Evolutionary conservation across 306 rosid genomes (phyloP).

Genomic region (Quercus ilex): DNA sequence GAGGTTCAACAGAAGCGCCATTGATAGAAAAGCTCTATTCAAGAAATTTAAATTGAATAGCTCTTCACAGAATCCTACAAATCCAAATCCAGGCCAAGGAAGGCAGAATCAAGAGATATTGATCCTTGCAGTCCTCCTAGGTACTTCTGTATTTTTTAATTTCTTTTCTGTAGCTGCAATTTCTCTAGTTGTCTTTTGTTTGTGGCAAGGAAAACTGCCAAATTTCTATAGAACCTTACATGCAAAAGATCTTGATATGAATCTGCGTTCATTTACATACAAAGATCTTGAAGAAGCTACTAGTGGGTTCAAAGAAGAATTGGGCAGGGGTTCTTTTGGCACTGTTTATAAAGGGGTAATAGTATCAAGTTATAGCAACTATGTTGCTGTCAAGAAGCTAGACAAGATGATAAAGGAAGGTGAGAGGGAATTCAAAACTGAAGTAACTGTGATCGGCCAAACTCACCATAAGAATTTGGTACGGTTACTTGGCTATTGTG

Average conservation of each 20-base stretch:
- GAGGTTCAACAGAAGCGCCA: neutral
- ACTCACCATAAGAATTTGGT: constrained; percentile 1
- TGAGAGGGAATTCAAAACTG: constrained; percentile 3
- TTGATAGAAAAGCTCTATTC: neutral
- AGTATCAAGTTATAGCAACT: neutral
- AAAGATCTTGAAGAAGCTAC: neutral
- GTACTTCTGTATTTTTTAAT: neutral
- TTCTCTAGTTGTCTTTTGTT: neutral
- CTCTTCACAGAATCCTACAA: neutral
- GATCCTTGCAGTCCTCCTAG: neutral
- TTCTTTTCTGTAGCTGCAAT: neutral
- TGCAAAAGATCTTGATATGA: neutral
- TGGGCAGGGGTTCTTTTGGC: constrained; percentile 6
- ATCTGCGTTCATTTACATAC: neutral
- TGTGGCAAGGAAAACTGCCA: neutral
- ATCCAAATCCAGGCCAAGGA: neutral
- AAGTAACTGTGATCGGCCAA: neutral
- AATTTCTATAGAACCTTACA: neutral
- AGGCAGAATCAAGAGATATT: neutral
- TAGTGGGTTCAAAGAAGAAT: neutral
- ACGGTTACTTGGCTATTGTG: neutral
- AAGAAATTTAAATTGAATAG: neutral
- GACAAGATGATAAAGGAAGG: neutral
- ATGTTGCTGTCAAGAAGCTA: neutral
- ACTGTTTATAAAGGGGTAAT: neutral